phyloP scores from a whole-genome alignment of 176 grass and related monocot species.

The Metroxylon sagu region DNA sequence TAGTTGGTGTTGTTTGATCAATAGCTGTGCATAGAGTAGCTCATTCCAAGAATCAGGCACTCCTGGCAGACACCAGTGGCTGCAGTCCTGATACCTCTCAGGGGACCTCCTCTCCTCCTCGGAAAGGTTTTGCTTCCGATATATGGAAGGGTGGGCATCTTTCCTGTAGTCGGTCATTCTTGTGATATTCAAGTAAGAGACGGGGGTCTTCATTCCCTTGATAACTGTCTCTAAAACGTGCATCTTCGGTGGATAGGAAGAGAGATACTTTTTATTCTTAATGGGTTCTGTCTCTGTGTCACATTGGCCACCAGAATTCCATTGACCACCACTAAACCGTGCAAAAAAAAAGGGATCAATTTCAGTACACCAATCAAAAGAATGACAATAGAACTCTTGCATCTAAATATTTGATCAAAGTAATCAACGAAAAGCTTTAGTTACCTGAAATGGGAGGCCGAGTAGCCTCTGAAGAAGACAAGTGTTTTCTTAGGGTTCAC shows the following conservation, averaged over 20 bases:
- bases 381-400: too few species aligned
- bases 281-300: constrained; percentile 81
- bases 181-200: constrained; percentile 79
- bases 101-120: constrained; percentile 33
- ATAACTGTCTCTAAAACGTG: constrained; percentile 67
- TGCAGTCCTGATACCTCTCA: constrained; percentile 68
- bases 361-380: too few species aligned
- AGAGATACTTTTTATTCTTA: constrained; percentile 50
- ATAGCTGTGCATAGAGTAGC: constrained; percentile 69
- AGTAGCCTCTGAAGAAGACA: constrained; percentile 89
- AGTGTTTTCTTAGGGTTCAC: constrained; percentile 47
- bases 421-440: too few species aligned
- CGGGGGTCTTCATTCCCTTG: constrained; percentile 52
- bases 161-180: constrained; percentile 95
- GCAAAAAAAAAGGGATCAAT: not conserved
- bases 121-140: constrained; percentile 21
- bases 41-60: constrained; percentile 95
- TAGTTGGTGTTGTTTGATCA: constrained; percentile 51
- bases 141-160: constrained; percentile 85
- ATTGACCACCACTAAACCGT: constrained; percentile 62
- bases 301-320: constrained; percentile 92
- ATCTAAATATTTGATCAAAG: too few species aligned
- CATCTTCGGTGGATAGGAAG: constrained; percentile 53
- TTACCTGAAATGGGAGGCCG: constrained; percentile 82
- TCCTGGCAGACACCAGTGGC: constrained; percentile 96